Evolutionary conservation across 2,329 filamentous ascomycete species (phyloP).

Genomic region (Monilinia vaccinii-corymbosi): DNA sequence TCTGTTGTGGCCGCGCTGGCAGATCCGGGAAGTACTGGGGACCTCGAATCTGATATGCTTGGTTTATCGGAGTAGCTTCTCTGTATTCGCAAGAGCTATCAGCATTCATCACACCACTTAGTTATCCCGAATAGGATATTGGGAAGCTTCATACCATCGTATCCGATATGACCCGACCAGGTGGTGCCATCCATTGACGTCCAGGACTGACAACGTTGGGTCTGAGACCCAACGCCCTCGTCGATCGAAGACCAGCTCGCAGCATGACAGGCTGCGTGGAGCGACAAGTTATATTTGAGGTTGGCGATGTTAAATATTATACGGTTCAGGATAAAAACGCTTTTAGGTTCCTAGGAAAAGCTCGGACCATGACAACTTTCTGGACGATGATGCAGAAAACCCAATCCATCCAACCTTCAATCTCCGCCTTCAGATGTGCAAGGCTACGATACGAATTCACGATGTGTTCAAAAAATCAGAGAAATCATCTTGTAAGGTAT

Average conservation of each 20-base stretch:
- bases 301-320: conserved; percentile 17
- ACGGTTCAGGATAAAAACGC: conserved; percentile 10
- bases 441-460: conserved; percentile 12
- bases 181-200: conserved; percentile 49
- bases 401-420: background rate
- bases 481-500: background rate
- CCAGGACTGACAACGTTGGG: conserved; percentile 42
- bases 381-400: conserved; percentile 11
- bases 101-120: conserved; percentile 13
- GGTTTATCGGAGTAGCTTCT: conserved; percentile 50
- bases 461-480: background rate
- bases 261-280: conserved; percentile 50
- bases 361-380: conserved; percentile 6
- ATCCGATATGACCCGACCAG: conserved; percentile 29
- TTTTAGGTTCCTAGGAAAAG: conserved; percentile 12
- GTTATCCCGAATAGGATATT: conserved; percentile 8
- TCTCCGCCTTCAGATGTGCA: conserved; percentile 6
- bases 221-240: conserved; percentile 48
- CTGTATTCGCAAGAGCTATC: conserved; percentile 31
- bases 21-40: conserved; percentile 44
- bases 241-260: conserved; percentile 59
- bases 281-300: conserved; percentile 20
- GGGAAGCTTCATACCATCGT: conserved; percentile 30
- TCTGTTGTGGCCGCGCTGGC: conserved; percentile 30
- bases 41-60: conserved; percentile 38